These are phyloP conservation scores for Lentinula sp. DNA, from an alignment of 768 basidiomycete genomes.

Conservation along the genomic window DNA sequence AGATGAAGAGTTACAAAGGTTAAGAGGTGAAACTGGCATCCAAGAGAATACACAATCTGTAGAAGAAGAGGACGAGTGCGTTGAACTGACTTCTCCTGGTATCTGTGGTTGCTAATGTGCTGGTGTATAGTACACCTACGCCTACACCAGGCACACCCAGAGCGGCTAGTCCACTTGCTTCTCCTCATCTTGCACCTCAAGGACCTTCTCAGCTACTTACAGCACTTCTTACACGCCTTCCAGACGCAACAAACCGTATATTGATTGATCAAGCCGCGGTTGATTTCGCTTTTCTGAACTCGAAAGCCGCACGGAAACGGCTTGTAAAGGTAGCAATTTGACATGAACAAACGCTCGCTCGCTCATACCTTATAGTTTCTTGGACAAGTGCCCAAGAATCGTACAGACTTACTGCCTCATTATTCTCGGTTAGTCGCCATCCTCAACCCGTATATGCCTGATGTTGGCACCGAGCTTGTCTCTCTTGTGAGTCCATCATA, in stretches of 20 bases:
- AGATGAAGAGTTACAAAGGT: conserved; percentile 69
- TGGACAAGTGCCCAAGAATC: conserved; percentile 76
- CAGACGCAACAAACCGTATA: conserved; percentile 88
- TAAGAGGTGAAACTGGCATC: conserved; percentile 30
- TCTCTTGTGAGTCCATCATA: conserved; percentile 51
- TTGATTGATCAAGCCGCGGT: conserved; percentile 91
- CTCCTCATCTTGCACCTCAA: conserved; percentile 72
- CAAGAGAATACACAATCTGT: conserved; percentile 12
- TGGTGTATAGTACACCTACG: conserved; percentile 34
- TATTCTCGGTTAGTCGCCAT: conserved; percentile 89
- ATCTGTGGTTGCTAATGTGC: neutral
- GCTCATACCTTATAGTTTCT: conserved; percentile 54
- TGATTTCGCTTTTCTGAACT: conserved; percentile 95
- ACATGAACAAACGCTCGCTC: neutral
- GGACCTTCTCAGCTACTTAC: conserved; percentile 93
- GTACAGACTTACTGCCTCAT: conserved; percentile 88
- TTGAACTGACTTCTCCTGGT: neutral
- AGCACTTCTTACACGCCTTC: conserved; percentile 82
- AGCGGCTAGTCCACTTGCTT: conserved; percentile 48
- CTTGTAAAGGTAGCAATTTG: conserved; percentile 62
- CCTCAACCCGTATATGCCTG: conserved; percentile 88
- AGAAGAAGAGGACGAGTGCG: conserved; percentile 40
- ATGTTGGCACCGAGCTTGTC: conserved; percentile 80
- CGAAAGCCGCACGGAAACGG: conserved; percentile 91
- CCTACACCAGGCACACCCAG: conserved; percentile 68